Evolutionary conservation across 148 eudicot species (phyloP).

Genomic region (Chenopodium album): DNA sequence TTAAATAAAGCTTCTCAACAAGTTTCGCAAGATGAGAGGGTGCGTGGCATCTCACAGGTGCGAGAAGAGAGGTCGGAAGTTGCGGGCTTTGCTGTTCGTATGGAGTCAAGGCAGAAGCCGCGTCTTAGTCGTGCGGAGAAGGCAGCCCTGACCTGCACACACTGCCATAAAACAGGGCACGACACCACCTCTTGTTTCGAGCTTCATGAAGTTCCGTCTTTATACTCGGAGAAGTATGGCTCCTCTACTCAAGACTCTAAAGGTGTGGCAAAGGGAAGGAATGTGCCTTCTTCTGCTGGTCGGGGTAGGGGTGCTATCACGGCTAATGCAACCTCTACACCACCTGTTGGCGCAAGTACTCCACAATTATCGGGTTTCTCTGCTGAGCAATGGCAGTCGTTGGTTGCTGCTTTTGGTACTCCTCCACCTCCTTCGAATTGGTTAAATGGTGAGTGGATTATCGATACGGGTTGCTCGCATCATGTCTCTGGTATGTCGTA

Average conservation of each 20-base stretch:
- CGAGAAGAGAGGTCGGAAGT: too few relatives aligned
- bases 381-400: background rate
- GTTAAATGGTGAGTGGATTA: slow-evolving; percentile 1
- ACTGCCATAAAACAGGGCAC: too few relatives aligned
- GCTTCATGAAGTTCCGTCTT: too few relatives aligned
- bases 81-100: too few relatives aligned
- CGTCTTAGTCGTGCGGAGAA: too few relatives aligned
- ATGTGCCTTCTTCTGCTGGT: background rate
- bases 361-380: background rate
- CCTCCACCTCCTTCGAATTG: background rate
- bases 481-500: background rate
- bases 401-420: background rate
- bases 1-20: too few relatives aligned
- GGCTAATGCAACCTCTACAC: background rate
- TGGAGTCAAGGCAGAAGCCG: too few relatives aligned
- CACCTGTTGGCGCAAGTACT: background rate
- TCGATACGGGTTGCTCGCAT: background rate
- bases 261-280: background rate
- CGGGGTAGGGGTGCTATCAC: background rate
- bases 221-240: background rate
- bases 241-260: background rate
- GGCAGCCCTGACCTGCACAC: too few relatives aligned
- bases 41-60: too few relatives aligned
- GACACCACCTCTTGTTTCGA: too few relatives aligned
- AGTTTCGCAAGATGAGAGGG: too few relatives aligned